Base-by-base conservation (phyloP, 768 basidiomycete species). In the Hortiboletus flavorubellus region DNA sequence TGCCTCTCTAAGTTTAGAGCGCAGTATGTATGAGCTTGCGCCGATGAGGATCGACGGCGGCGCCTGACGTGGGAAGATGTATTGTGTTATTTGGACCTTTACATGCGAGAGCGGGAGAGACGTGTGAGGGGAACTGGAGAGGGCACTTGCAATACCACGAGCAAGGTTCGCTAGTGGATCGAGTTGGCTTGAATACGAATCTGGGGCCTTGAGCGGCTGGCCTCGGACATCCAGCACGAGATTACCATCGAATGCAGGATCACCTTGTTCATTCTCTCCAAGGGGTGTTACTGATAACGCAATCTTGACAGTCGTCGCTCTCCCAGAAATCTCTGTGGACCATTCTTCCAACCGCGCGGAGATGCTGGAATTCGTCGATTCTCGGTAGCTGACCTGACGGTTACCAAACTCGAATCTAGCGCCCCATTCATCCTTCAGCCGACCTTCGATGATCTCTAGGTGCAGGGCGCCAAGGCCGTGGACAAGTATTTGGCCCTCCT, bases 391-490 rank as follows among this genome's bases (percentile, higher is more conserved):
- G 50, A 93, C 91, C 14, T 86, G 81, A 51, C 91, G 82, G 53
- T 72, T 75, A 6, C 92, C 91, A 60, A 93, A 80, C 64, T 92
- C 85, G 64, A 90, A 92, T 43, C 80, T 77, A 33, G 75, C 89
- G 33, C 82, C 79, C 87, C 88, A 94, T 70, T 93, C 92, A 53
- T 90, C 84, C 50, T 76, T 78, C 29, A 94, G 74, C 41, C 93
- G 80, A n/a, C 84, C 82, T 70, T 91, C 89, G 10, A 93, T 78
- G 52, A 94, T 93, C 69, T 94, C 92, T n/a, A 94, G 80, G 65
- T 94, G 92, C 12, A 94, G 78, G 31, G 88, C 83, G 14, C 92
- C 92, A 40, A 94, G 81, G 2, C 91, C 91, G 60, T 93, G 89
- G 1, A 91, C 78, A 31, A 94, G 78, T 34, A 91, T 75, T 63